These are phyloP conservation scores for Solanum etuberosum DNA, from an alignment of 257 asterid genomes.

Conservation along the genomic window DNA sequence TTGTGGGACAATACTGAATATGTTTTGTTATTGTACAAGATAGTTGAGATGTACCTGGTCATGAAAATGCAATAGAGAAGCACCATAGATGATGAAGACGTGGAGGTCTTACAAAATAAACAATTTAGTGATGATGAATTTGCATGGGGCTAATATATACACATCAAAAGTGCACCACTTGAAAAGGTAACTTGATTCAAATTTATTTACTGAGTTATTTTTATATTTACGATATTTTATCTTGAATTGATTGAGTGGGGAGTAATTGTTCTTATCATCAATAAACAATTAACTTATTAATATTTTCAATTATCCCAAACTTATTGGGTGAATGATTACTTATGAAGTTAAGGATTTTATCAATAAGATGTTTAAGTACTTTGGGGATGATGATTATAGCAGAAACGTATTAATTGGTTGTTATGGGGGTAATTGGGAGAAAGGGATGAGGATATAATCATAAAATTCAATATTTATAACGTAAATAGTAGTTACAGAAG, in stretches of 20 bases:
- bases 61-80: constrained; percentile 81
- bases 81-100: no score
- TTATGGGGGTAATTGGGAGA: neutral
- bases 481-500: no score
- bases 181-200: neutral
- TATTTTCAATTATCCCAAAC: no score
- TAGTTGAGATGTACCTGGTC: constrained; percentile 46
- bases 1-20: neutral
- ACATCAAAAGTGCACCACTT: neutral
- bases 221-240: neutral
- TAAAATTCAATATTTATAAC: no score
- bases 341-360: neutral
- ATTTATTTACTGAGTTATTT: neutral
- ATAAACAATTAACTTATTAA: no score
- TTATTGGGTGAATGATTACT: no score
- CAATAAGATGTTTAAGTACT: neutral
- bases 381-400: neutral
- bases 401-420: neutral
- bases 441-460: no score
- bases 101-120: no score
- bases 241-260: neutral
- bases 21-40: neutral
- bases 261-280: no score
- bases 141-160: no score
- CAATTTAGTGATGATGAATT: no score